Evolutionary conservation across 176 grass and related monocot genomes (phyloP).

Genomic region (Thinopyrum elongatum): DNA sequence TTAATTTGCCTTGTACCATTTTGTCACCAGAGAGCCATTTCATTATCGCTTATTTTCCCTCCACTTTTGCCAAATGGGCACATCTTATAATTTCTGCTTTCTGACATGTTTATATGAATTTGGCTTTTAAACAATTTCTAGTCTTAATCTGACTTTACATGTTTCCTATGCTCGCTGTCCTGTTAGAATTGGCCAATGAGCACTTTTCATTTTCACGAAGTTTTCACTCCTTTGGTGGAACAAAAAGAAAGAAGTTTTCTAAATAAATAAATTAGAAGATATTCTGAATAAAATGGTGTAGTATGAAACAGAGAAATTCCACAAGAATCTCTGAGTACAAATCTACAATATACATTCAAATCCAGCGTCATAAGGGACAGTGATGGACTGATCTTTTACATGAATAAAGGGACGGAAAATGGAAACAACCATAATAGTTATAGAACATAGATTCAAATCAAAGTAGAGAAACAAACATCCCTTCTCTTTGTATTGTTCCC

Average conservation of each 20-base stretch:
- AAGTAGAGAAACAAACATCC: not conserved
- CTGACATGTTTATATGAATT: slow-evolving; percentile 3
- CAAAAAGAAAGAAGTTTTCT: not conserved
- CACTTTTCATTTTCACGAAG: not conserved
- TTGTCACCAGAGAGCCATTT: not conserved
- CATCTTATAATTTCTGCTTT: not conserved
- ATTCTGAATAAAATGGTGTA: not conserved
- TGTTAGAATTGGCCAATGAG: not conserved
- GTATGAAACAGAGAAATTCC: slow-evolving; percentile 1
- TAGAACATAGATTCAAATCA: not conserved
- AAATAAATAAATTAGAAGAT: not conserved
- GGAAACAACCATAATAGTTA: not conserved
- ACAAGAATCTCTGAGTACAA: not conserved
- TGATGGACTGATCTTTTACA: not conserved
- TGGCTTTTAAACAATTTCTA: not conserved
- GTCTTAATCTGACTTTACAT: not conserved
- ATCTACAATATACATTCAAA: not conserved
- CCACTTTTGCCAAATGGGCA: not conserved
- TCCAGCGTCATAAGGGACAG: not conserved
- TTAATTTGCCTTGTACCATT: not conserved
- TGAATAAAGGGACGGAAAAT: not conserved
- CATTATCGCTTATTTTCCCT: not conserved
- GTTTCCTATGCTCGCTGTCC: not conserved
- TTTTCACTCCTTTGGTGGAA: not conserved
- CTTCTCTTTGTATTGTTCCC: not conserved